Base-by-base conservation (phyloP, 768 basidiomycete genomes). In the Postia placenta region DNA sequence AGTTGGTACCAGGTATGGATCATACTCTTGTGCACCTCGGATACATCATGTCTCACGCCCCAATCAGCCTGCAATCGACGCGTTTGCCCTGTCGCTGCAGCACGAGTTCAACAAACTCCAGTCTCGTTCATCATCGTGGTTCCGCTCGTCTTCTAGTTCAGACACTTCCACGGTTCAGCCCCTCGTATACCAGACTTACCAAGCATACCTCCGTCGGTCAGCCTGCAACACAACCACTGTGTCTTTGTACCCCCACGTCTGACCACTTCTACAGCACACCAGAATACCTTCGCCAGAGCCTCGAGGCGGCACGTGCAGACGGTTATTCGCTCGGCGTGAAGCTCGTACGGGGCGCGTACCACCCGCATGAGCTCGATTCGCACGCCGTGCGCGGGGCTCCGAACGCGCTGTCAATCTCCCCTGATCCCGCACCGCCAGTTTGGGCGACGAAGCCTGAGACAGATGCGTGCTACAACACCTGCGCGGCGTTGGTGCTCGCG, bases 271-370 rank as follows among this genome's bases (percentile, higher is more conserved):
- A 11, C 51, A 87, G 90, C 45, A 86, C 81, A 0, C 85, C 83
- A 3, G 62, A 67, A n/a, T 82, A 91, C 55, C 75, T 96, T 3
- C 67, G 67, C 0, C 79, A 79, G 17, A 76, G 81, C 30, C 68
- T 94, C 39, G 67, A 66, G 12, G 84, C 88, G 44, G 87, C 93
- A 3, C 71, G 76, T 52, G 64, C 62, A 44, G 71, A 83, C 53
- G 73, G 78, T 30, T 95, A 89, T 61, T 73, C 86, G 0, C 74
- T 95, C 0, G 93, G 93, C 9, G 81, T 92, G 48, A 97, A 96
- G 66, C 84, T 97, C 42, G 93, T 96, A 25, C 81, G 93, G 20
- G 93, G 93, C 0, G 93, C 93, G 2, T 97, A 97, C 65, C 90
- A 93, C 59, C 74, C 80, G 0, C 78, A 87, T 49, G 93, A 96